phyloP scores from a whole-genome alignment of 169 alveolate species.

The Amoebophrya sp. region DNA sequence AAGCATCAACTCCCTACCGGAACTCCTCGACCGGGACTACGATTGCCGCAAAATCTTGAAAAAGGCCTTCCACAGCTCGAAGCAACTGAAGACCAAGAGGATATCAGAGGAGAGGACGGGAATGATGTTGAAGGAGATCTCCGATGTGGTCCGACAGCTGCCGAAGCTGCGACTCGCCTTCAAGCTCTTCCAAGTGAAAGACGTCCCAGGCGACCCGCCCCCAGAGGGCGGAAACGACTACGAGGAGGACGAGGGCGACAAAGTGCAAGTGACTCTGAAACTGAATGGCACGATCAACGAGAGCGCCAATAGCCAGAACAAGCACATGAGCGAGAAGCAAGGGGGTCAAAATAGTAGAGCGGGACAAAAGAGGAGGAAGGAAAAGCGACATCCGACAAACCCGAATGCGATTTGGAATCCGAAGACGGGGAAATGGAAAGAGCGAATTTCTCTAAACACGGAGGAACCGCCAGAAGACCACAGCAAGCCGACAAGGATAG shows the following conservation, averaged over 20 bases:
- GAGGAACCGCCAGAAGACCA: too few relatives aligned
- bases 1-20: slow-evolving; percentile 6
- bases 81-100: too few relatives aligned
- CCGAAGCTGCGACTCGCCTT: neutral
- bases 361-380: neutral
- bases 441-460: neutral
- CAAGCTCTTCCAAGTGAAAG: neutral
- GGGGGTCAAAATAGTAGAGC: neutral
- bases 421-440: neutral
- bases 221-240: neutral
- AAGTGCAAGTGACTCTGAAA: too few relatives aligned
- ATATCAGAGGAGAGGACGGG: too few relatives aligned
- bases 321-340: too few relatives aligned
- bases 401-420: neutral
- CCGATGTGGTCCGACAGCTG: neutral
- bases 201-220: neutral
- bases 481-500: too few relatives aligned
- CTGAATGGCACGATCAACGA: too few relatives aligned
- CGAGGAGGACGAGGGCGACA: neutral
- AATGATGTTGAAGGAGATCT: neutral
- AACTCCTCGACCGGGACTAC: neutral
- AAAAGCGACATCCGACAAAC: neutral
- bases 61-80: too few relatives aligned
- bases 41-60: too few relatives aligned
- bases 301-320: too few relatives aligned